Conservation (phyloP, 2,329 filamentous ascomycete species). For the Elsinoe perseae region DNA sequence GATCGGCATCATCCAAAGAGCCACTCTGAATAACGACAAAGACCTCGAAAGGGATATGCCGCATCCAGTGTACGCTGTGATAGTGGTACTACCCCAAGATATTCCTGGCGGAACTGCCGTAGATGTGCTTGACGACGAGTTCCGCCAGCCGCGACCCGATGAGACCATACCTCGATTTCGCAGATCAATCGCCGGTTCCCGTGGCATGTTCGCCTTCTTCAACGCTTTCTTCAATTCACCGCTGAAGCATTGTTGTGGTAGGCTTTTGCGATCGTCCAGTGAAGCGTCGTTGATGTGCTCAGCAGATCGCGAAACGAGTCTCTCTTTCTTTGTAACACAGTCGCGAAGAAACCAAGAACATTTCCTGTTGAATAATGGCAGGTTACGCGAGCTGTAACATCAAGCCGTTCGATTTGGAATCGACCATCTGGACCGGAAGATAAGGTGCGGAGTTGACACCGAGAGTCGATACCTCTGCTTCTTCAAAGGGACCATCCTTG, state of each 20-base stretch:
- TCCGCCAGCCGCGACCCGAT: background rate
- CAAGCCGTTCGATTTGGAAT: conserved; percentile 5
- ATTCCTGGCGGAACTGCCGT: background rate
- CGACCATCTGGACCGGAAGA: background rate
- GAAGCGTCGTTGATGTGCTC: background rate
- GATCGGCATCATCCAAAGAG: conserved; percentile 4
- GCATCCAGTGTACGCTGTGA: conserved; percentile 6
- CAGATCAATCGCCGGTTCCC: background rate
- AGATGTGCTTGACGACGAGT: background rate
- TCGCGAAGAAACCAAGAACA: conserved; percentile 1
- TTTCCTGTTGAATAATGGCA: background rate
- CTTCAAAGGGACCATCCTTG: background rate
- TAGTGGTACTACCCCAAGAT: conserved; percentile 5
- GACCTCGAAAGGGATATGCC: background rate
- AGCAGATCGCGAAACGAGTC: background rate
- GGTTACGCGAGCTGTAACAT: background rate
- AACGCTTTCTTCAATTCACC: conserved; percentile 7
- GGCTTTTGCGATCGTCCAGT: background rate
- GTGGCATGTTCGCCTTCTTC: conserved; percentile 7
- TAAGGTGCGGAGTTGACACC: background rate
- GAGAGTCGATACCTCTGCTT: conserved; percentile 11
- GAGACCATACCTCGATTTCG: background rate
- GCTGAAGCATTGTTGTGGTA: conserved; percentile 2
- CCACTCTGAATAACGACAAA: background rate
- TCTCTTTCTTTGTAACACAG: background rate